Conservation (phyloP, 2,329 filamentous ascomycete genomes). For the Aspergillus tamarii region DNA sequence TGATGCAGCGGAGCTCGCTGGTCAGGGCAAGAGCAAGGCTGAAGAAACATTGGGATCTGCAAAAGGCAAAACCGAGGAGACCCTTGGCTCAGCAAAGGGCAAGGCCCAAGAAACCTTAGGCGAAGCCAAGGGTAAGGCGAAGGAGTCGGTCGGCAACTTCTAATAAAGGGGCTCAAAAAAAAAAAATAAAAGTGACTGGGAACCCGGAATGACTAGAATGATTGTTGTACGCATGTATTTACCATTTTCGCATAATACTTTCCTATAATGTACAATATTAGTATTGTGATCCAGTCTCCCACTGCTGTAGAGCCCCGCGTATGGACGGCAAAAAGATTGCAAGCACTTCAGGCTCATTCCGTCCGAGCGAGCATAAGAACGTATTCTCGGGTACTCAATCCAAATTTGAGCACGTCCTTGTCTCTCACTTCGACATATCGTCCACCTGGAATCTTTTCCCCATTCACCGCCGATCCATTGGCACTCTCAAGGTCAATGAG, state of each 20-base stretch:
- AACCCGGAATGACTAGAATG: not conserved
- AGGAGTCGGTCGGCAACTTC: conserved; percentile 24
- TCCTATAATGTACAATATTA: conserved; percentile 14
- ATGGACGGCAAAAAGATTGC: not conserved
- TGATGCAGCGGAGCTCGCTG: conserved; percentile 22
- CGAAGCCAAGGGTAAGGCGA: conserved; percentile 28
- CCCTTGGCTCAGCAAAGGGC: conserved; percentile 19
- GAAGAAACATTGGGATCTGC: conserved; percentile 14
- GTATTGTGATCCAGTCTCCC: not conserved
- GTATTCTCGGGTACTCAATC: conserved; percentile 86
- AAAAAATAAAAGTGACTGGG: not conserved
- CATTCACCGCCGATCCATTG: conserved; percentile 86
- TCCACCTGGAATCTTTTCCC: conserved; percentile 70
- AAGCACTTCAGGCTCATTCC: conserved; percentile 14
- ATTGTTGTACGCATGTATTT: not conserved
- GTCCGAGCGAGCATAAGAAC: conserved; percentile 78
- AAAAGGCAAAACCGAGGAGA: conserved; percentile 22
- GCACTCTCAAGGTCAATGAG: conserved; percentile 91
- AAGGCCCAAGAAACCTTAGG: conserved; percentile 21
- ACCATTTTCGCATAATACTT: conserved; percentile 7
- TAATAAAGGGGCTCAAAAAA: not conserved
- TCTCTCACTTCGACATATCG: conserved; percentile 84
- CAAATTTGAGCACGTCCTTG: conserved; percentile 88
- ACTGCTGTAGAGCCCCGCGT: not conserved
- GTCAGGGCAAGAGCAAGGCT: conserved; percentile 18